phyloP scores from a whole-genome alignment of 495 filamentous ascomycete genomes.

The Neurospora africana region DNA sequence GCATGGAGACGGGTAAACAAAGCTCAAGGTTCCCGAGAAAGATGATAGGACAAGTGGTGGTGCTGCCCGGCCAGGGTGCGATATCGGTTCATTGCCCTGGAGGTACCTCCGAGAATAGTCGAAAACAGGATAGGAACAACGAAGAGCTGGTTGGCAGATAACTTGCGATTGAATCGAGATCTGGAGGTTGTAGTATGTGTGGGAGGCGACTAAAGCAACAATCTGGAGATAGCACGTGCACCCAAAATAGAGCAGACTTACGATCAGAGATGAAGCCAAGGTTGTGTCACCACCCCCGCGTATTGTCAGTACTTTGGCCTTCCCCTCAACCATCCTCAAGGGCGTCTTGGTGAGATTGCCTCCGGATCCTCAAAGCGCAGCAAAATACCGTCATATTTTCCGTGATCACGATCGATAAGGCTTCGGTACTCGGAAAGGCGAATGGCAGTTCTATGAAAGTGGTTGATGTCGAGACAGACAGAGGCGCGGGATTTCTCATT shows the following conservation, averaged over 20 bases:
- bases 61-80: not conserved
- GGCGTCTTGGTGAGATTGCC: not conserved
- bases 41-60: not conserved
- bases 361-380: not conserved
- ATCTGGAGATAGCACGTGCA: not conserved
- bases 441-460: not conserved
- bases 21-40: not conserved
- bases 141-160: not conserved
- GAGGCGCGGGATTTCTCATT: not conserved
- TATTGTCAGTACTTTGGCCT: not conserved
- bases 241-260: not conserved
- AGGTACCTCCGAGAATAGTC: not conserved
- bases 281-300: not conserved
- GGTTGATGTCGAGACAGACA: not conserved
- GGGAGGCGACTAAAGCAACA: not conserved
- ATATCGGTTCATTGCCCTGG: not conserved
- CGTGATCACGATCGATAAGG: not conserved
- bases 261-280: not conserved
- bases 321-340: not conserved
- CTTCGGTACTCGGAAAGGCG: not conserved
- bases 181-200: not conserved
- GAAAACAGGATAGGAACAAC: not conserved
- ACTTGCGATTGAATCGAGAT: not conserved
- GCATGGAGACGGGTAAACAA: not conserved
- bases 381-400: not conserved